A percentile compares a stretch with the other conserved stretches of the same genome.
phyloP scores from a whole-genome alignment of 257 asterid species.

The Asclepias syriaca region DNA sequence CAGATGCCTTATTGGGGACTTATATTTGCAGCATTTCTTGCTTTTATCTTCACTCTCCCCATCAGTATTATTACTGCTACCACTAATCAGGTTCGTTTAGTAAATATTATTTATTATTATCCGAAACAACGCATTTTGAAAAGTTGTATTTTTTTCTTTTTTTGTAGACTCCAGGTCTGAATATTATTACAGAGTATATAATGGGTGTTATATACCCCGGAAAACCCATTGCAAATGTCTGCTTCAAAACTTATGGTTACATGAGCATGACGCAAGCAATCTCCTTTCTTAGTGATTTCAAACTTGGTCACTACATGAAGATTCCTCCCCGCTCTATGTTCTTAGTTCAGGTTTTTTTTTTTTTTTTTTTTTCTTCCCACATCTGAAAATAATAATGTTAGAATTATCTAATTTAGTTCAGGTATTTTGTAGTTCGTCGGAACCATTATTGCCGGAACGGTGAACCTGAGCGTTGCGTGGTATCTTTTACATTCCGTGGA shows the following conservation, averaged over 20 bases:
- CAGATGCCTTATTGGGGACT: slow-evolving; percentile 79
- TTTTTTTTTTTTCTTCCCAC: neutral
- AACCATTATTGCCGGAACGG: slow-evolving; percentile 42
- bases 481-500: slow-evolving; percentile 32
- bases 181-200: slow-evolving; percentile 57
- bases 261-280: slow-evolving; percentile 79
- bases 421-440: slow-evolving; percentile 47
- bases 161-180: slow-evolving; percentile 58
- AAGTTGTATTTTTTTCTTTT: neutral
- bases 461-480: slow-evolving; percentile 41
- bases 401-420: slow-evolving; percentile 35
- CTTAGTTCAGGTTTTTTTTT: slow-evolving; percentile 63
- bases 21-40: slow-evolving; percentile 43
- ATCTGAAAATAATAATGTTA: no score
- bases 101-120: no score
- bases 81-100: slow-evolving; percentile 51
- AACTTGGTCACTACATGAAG: slow-evolving; percentile 85
- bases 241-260: slow-evolving; percentile 69
- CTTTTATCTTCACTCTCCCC: slow-evolving; percentile 57
- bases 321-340: slow-evolving; percentile 86
- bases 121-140: no score
- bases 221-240: slow-evolving; percentile 67
- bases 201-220: slow-evolving; percentile 79
- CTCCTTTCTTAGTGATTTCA: slow-evolving; percentile 70
- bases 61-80: slow-evolving; percentile 75